Base-by-base conservation (phyloP, 352 stramenopile species). In the Phytophthora pisi region DNA sequence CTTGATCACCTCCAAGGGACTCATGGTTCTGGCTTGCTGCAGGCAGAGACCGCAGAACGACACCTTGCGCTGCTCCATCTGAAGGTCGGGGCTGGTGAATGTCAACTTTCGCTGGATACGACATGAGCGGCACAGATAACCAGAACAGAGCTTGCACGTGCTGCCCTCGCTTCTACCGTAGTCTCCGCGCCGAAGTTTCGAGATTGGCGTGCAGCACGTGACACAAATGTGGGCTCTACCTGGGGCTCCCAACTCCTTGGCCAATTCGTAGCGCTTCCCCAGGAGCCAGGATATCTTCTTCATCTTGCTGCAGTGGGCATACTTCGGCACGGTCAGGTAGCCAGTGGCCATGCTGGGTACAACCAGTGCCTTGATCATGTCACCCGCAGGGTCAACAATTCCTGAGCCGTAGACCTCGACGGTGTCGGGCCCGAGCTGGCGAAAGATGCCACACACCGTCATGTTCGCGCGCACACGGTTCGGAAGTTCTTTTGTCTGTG, bases 361-460 rank as follows among this genome's bases (percentile, higher is more conserved):
- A 7, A 71, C 57, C 3, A 74, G 40, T 1, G 65, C 49, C 26
- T 68, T 66, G 34, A 78, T 68, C 36, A 89, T 63, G 13, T 74
- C 69, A 46, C 77, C 69, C 0, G 47, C 57, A 9, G 64, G 61
- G n/a, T 82, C 64, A 6, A 80, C 58, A 15, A 77, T 77, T 2
- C 70, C 69, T 10, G 61, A 65, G 9, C 74, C 64, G 55, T 83
- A 87, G 3, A 84, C 50, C 51, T 90, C 77, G 5, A 90, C 68
- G 4, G 62, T 67, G 54, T 82, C 74, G 5, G 78, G 64, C 5
- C 30, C 60, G 18, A 72, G 60, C 51, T 88, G 79, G 1, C 78
- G 73, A 36, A 81, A 87, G 64, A 90, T 73, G 5, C 50, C 64
- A 23, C 77, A 88, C 31, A 76, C 28, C 3, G 82, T 86, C 55